Base-by-base conservation (phyloP, 2,329 filamentous ascomycete genomes). In the Colletotrichum euphorbiae region DNA sequence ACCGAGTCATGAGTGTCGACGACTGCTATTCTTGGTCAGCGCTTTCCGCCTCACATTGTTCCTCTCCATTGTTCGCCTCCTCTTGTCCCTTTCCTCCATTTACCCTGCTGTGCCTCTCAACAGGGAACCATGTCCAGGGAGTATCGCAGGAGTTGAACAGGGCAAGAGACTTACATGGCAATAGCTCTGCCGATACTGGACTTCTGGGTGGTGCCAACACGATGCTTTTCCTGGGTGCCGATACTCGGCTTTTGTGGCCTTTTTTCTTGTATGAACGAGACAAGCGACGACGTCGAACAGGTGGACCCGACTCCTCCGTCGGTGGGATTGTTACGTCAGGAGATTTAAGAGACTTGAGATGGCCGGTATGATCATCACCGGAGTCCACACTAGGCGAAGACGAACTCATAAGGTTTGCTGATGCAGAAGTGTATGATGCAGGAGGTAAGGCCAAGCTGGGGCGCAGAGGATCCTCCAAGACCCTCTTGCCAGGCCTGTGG, bases 261-360 rank as follows among this genome's bases (percentile, higher is more conserved):
- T 28, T 28, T 28, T 28, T 28, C 28, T 21, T 40, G 45, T 11
- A 38, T n/a, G 60, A 24, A 17, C 13, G 59, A 4, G 48, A 68
- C 15, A 60, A 12, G 21, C 61, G 66, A 55, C 61, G 61, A 7
- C 66, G 48, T 28, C 48, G 66, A 52, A 13, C 6, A 33, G 61
- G 40, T 28, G 54, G 46, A 19, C 28, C 38, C 6, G 61, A 54
- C 15, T 17, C 15, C 6, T 24, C 33, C 12, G 7, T n/a, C 17
- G 15, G 42, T 11, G 36, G 4, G 4, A 38, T 15, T 38, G 9
- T 11, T 38, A 38, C 6, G 36, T 15, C 13, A 11, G 36, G 36
- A 12, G 11, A 38, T 13, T 38, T 38, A 6, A 3, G 36, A 11
- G 36, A 38, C 13, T 45, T 45, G 4, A n/a, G 19, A 54, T 54